Conservation (phyloP, 2,329 filamentous ascomycete genomes). For the Pseudodiploospora longispora region DNA sequence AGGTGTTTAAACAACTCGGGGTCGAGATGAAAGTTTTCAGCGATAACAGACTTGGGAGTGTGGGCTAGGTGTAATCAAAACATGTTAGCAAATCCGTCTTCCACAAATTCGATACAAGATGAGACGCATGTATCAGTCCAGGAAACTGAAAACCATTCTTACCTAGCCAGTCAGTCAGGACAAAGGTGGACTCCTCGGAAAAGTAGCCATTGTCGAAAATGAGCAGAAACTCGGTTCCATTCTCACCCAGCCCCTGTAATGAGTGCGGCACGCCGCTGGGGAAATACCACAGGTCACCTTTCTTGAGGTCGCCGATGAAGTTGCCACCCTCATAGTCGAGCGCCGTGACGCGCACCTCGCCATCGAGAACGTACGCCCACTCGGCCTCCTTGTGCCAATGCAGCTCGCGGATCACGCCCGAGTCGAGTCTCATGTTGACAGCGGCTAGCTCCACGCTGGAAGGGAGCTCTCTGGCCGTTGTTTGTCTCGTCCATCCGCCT, state of each 20-base stretch:
- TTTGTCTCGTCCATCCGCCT: slow-evolving; percentile 70
- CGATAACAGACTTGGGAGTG: slow-evolving; percentile 62
- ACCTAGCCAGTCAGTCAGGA: slow-evolving; percentile 66
- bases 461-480: slow-evolving; percentile 56
- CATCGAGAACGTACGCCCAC: slow-evolving; percentile 68
- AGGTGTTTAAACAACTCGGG: slow-evolving; percentile 63
- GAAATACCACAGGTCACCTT: slow-evolving; percentile 77
- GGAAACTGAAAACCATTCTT: slow-evolving; percentile 14
- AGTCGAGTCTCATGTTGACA: slow-evolving; percentile 70
- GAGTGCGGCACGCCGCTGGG: slow-evolving; percentile 71
- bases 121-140: background rate
- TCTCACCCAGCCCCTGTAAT: slow-evolving; percentile 60
- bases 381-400: slow-evolving; percentile 79
- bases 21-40: slow-evolving; percentile 67
- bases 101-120: background rate
- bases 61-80: slow-evolving; percentile 38
- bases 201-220: slow-evolving; percentile 43
- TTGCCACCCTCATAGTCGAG: slow-evolving; percentile 68
- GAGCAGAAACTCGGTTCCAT: slow-evolving; percentile 45
- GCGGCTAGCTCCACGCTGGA: slow-evolving; percentile 63
- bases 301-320: slow-evolving; percentile 68
- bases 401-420: slow-evolving; percentile 66
- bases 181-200: slow-evolving; percentile 59
- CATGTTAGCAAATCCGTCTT: background rate
- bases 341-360: slow-evolving; percentile 62